Conservation (phyloP, 2,329 filamentous ascomycete species). For the Berkeleyomyces basicola region DNA sequence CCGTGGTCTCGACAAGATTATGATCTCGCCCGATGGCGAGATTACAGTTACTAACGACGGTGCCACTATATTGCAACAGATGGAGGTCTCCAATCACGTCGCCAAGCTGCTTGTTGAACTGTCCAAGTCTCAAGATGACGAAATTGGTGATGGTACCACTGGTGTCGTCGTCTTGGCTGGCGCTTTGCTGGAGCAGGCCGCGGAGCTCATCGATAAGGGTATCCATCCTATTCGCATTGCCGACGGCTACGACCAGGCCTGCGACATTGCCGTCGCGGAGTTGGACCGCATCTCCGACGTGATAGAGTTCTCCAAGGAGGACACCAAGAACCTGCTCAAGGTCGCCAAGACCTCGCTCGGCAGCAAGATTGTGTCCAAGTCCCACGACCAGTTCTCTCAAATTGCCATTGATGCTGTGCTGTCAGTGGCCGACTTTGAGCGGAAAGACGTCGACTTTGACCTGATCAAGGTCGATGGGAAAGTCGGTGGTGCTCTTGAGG, state of each 20-base stretch:
- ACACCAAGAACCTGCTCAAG: slow-evolving; percentile 77
- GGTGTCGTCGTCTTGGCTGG: slow-evolving; percentile 93
- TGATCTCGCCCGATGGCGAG: slow-evolving; percentile 95
- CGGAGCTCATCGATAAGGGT: slow-evolving; percentile 97
- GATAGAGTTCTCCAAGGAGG: slow-evolving; percentile 65
- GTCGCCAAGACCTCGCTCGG: slow-evolving; percentile 91
- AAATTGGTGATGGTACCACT: slow-evolving; percentile 96
- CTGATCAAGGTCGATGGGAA: slow-evolving; percentile 99
- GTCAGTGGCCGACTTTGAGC: slow-evolving; percentile 86
- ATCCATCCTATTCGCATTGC: slow-evolving; percentile 98
- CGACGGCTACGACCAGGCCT: slow-evolving; percentile 93
- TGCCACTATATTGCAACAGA: slow-evolving; percentile 90
- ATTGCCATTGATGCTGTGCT: slow-evolving; percentile 96
- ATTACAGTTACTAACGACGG: slow-evolving; percentile 99
- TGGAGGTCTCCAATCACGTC: slow-evolving; percentile 98
- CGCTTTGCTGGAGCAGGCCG: slow-evolving; percentile 86
- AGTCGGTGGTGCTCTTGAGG: slow-evolving; percentile 84
- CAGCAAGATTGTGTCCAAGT: slow-evolving; percentile 98
- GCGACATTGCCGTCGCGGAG: slow-evolving; percentile 86
- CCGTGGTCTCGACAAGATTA: slow-evolving; percentile 93
- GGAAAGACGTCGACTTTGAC: slow-evolving; percentile 96
- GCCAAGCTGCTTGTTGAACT: slow-evolving; percentile 93
- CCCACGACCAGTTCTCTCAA: slow-evolving; percentile 93
- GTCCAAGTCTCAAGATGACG: slow-evolving; percentile 95
- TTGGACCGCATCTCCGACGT: slow-evolving; percentile 85